Base-by-base conservation (phyloP, 306 rosid species). In the Crotalaria pallida region DNA sequence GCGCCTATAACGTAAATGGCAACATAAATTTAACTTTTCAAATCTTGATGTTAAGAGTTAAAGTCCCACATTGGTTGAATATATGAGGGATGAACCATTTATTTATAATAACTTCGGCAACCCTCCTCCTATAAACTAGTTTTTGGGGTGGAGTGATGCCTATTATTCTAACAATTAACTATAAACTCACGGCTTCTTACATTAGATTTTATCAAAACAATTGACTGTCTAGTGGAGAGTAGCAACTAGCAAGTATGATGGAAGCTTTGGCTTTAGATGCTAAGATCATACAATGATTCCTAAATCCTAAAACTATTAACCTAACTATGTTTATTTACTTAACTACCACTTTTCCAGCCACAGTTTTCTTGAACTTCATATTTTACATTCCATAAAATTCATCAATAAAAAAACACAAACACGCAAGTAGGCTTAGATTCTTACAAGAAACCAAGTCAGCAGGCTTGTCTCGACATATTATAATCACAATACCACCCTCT, bases 11-110 rank as follows among this genome's bases (percentile, higher is more conserved):
- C 11, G 15, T 7, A 61, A 62, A 53, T 43, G 19, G 26, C 15
- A 67, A 36, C 10, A 62, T 40, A 40, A 64, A 40, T 33, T 79
- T 21, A 56, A 11, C 65, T 53, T 52, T 33, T 63, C 40, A 63
- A 38, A 43, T 51, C 48, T 36, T 64, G 12, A 19, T 27, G 31
- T 27, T 27, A 26, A 26, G 31, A 26, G 31, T 26, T 26, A 26
- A 26, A 26, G 5, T 27, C 31, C 31, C 31, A 27, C 31, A 27
- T 27, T 27, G 31, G 5, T 27, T 27, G 31, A 27, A 2, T 27
- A 27, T 27, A 27, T 27, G 31, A 27, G 5, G 31, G 5, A 27
- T 27, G 31, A 27, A 27, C 31, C 31, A n/a, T n/a, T n/a, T n/a
- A n/a, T n/a, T n/a, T n/a, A n/a, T n/a, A 27, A 27, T 27, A 27